Conservation (phyloP, 345 rosid species). For the Hevea brasiliensis region DNA sequence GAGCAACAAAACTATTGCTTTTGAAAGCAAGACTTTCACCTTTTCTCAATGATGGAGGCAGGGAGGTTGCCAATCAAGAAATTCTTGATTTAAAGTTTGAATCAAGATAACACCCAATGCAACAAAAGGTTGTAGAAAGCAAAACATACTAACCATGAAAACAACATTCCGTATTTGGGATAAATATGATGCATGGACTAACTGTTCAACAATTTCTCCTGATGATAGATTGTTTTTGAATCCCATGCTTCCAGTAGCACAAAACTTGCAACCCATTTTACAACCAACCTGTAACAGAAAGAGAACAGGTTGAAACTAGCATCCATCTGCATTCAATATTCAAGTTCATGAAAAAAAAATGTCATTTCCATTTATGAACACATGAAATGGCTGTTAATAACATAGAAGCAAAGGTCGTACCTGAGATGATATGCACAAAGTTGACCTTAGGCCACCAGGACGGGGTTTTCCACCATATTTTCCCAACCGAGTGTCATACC, state of each 20-base stretch:
- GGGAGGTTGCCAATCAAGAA: not conserved
- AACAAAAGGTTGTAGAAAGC: not conserved
- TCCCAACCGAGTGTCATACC: conserved; percentile 84
- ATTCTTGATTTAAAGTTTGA: not conserved
- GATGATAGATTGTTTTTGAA: conserved; percentile 79
- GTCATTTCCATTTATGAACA: too few species aligned
- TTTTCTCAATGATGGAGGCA: not conserved
- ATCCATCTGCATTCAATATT: not conserved
- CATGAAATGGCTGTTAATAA: not conserved
- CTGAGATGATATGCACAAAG: conserved; percentile 93
- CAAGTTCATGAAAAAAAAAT: not conserved
- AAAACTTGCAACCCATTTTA: conserved; percentile 97
- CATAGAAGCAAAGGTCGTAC: conserved; percentile 28
- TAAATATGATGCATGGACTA: conserved; percentile 80
- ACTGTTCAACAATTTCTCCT: conserved; percentile 94
- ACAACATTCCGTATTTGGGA: conserved; percentile 81
- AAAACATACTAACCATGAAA: conserved; percentile 64
- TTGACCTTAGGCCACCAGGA: conserved; percentile 78
- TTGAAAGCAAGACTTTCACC: not conserved
- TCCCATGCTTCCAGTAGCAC: conserved; percentile 99
- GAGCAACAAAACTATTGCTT: not conserved
- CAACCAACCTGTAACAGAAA: conserved; percentile 75
- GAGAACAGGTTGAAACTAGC: not conserved
- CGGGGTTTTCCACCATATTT: conserved; percentile 83
- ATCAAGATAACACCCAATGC: not conserved